Percentiles rank a stretch among this genome's conserved stretches.
Evolutionary conservation across 2,329 filamentous ascomycete genomes (phyloP).

Genomic region (Fusarium goolgardi): DNA sequence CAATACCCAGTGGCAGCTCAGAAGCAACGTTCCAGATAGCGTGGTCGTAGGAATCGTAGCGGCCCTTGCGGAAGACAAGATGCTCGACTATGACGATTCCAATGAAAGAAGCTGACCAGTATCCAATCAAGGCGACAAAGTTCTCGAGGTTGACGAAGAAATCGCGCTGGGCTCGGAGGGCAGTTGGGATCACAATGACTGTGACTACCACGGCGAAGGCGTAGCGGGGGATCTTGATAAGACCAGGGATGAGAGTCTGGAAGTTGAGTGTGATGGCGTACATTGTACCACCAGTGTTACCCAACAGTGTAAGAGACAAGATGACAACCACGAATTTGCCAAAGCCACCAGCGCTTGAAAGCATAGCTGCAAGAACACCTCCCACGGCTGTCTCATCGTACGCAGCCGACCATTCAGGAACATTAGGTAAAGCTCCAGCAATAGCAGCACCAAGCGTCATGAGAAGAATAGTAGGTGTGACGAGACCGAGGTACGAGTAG

Average conservation of each 20-base stretch:
- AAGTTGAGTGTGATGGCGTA: constrained; percentile 74
- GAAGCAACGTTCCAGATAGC: constrained; percentile 60
- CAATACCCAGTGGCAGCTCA: constrained; percentile 59
- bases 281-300: constrained; percentile 69
- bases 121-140: constrained; percentile 67
- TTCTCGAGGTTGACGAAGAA: constrained; percentile 70
- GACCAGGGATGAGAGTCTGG: constrained; percentile 69
- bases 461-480: constrained; percentile 66
- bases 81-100: constrained; percentile 62
- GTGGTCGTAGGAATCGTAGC: constrained; percentile 59
- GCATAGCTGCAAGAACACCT: constrained; percentile 70
- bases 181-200: constrained; percentile 68
- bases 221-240: constrained; percentile 67
- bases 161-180: constrained; percentile 64
- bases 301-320: constrained; percentile 67
- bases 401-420: constrained; percentile 64
- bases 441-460: constrained; percentile 75
- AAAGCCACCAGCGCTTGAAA: constrained; percentile 67
- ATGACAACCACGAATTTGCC: constrained; percentile 71
- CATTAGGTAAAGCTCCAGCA: constrained; percentile 66
- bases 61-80: constrained; percentile 59
- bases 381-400: constrained; percentile 66
- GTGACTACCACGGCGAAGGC: constrained; percentile 68
- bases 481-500: constrained; percentile 68
- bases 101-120: constrained; percentile 68